phyloP scores from a whole-genome alignment of 768 basidiomycete genomes.

The Ramaria rubella region DNA sequence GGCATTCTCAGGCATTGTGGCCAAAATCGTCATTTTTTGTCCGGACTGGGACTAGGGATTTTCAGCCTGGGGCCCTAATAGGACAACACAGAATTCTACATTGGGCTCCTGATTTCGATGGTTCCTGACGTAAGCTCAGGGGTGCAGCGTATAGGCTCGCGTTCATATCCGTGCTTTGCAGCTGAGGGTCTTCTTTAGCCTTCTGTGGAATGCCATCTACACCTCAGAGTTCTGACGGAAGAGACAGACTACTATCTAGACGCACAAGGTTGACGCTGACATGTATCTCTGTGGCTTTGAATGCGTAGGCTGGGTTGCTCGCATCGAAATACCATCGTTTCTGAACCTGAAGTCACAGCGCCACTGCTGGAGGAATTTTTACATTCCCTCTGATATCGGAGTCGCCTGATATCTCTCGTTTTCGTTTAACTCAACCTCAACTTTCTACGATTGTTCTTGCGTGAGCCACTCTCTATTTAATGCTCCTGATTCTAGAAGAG shows the following conservation, averaged over 20 bases:
- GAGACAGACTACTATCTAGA: slow-evolving; percentile 3
- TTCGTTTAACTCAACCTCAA: slow-evolving; percentile 62
- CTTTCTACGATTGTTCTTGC: slow-evolving; percentile 71
- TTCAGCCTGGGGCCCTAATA: too few relatives aligned
- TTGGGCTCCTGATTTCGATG: too few relatives aligned
- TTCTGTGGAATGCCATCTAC: neutral
- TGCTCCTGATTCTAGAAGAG: neutral
- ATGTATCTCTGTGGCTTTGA: slow-evolving; percentile 53
- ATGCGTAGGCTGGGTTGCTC: slow-evolving; percentile 45
- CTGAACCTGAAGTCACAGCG: slow-evolving; percentile 42
- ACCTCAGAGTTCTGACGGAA: neutral
- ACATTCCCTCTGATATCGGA: slow-evolving; percentile 73
- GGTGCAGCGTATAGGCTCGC: too few relatives aligned
- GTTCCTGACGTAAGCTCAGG: too few relatives aligned
- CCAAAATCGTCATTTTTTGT: too few relatives aligned
- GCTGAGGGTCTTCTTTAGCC: neutral
- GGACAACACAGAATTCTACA: too few relatives aligned
- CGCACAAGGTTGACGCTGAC: slow-evolving; percentile 25
- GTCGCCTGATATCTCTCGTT: slow-evolving; percentile 47
- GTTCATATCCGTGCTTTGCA: too few relatives aligned
- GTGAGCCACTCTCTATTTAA: slow-evolving; percentile 36
- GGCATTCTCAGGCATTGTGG: too few relatives aligned
- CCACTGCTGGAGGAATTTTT: slow-evolving; percentile 64
- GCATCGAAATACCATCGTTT: slow-evolving; percentile 3
- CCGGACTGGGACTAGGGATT: too few relatives aligned